Evolutionary conservation across 2,329 filamentous ascomycete species (phyloP), one percentile per base, ranked within the genome.

Genomic region (Phialophora verrucosa): DNA sequence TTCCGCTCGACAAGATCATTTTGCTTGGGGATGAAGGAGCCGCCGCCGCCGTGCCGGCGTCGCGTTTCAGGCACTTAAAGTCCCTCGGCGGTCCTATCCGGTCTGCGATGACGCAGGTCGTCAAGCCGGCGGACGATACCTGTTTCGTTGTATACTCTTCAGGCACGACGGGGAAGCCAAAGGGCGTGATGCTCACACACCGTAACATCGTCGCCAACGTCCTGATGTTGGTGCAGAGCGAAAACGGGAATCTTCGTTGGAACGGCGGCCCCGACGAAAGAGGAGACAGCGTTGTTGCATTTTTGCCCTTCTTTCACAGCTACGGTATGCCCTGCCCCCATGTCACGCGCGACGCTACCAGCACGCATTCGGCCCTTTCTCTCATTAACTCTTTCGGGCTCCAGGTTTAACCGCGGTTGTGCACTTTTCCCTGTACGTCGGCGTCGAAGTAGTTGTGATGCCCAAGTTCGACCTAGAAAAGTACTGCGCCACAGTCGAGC

Each of bases 261-360:
- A 80, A 84, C 44, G 87, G 88, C 4, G 84, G 85, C 0, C 75
- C 82, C 1, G 85, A 86, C 73, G 87, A 87, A 11, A 82, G 87
- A 63, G 85, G 87, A 0, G 93, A 96, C 75, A 87, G 85, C 64
- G 81, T 94, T 27, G 77, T 97, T 4, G 91, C 90, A 1, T 89
- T 96, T 64, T 78, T 96, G 11, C 93, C 93, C 0, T 95, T 97
- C 76, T 97, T 92, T 79, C 93, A 97, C 75, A 93, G 96, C 68
- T 96, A 96, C 74, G 91, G 87, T 49, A 59, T 7, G 54, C 17
- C 3, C 10, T 12, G n/a, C 50, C 14, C 11, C 29, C 29, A 31
- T 6, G 7, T 6, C 29, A 31, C 6, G 29, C 27, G 4, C 3
- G 27, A 27, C 29, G 29, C 7, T 31, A 31, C 29, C 6, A 31